A percentile compares a stretch with the other conserved stretches of the same genome.
Evolutionary conservation across 2,329 filamentous ascomycete genomes (phyloP).

Genomic region (Colletotrichum sp.): DNA sequence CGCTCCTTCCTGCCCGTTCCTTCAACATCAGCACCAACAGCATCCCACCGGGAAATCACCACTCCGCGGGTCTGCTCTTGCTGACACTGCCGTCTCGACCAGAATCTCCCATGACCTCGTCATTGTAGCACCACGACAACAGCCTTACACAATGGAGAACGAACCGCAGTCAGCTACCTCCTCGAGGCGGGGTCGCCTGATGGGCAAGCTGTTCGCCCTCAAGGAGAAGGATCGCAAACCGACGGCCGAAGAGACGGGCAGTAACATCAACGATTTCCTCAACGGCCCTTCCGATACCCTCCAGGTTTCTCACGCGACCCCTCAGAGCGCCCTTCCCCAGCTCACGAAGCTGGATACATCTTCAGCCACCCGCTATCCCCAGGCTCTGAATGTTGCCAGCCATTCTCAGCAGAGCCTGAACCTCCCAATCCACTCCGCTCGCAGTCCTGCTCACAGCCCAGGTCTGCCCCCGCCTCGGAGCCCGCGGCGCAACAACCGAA

Average conservation of each 20-base stretch:
- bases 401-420: slow-evolving; percentile 48
- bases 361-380: slow-evolving; percentile 60
- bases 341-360: slow-evolving; percentile 60
- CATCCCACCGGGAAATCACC: background rate
- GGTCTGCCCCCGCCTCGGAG: slow-evolving; percentile 33
- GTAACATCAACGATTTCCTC: slow-evolving; percentile 65
- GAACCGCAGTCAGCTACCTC: slow-evolving; percentile 39
- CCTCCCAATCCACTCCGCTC: slow-evolving; percentile 45
- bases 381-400: slow-evolving; percentile 52
- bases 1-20: background rate
- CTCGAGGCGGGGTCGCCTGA: slow-evolving; percentile 60
- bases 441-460: slow-evolving; percentile 34
- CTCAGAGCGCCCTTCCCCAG: slow-evolving; percentile 48
- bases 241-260: slow-evolving; percentile 38
- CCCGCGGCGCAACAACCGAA: slow-evolving; percentile 58
- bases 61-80: background rate
- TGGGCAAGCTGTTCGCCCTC: slow-evolving; percentile 66
- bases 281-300: slow-evolving; percentile 61
- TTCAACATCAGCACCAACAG: background rate
- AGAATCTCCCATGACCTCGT: slow-evolving; percentile 14
- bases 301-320: slow-evolving; percentile 54
- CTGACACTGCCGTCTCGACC: background rate
- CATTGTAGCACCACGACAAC: slow-evolving; percentile 14
- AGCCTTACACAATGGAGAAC: slow-evolving; percentile 46
- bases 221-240: slow-evolving; percentile 51